A percentile compares a stretch with the other conserved stretches of the same genome.
Conservation (phyloP, 139 green algal genomes). For the Volvox reticuliferus region DNA sequence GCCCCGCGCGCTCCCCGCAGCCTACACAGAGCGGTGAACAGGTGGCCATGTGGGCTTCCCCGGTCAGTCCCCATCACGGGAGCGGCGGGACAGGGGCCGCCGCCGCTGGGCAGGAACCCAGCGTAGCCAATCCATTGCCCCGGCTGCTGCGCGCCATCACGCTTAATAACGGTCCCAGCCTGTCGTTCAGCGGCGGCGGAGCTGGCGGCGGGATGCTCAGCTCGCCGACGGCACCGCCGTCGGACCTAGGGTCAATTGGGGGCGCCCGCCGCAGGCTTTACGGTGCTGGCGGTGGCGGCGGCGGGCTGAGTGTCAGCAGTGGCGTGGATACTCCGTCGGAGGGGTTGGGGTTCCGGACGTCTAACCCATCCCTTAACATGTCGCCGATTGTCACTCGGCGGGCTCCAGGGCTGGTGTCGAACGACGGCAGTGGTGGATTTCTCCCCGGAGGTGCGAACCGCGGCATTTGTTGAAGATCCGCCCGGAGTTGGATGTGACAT, state of each 20-base stretch:
- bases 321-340: background rate
- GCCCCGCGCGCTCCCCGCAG: background rate
- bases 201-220: background rate
- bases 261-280: background rate
- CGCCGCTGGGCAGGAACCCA: background rate
- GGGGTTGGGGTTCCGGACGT: background rate
- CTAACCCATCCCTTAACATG: background rate
- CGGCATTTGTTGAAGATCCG: background rate
- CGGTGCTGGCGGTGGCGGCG: background rate
- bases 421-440: background rate
- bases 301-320: background rate
- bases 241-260: background rate
- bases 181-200: background rate
- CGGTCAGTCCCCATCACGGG: background rate
- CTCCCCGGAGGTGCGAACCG: background rate
- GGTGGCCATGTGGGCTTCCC: background rate
- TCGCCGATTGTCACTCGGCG: background rate
- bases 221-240: background rate
- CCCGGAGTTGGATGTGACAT: too few species aligned
- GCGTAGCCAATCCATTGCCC: background rate
- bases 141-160: conserved; percentile 13
- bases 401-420: background rate
- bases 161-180: background rate
- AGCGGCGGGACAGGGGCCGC: background rate
- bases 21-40: background rate